Evolutionary conservation across 2,329 filamentous ascomycete genomes (phyloP).

Genomic region (Cladosporium oxysporum): DNA sequence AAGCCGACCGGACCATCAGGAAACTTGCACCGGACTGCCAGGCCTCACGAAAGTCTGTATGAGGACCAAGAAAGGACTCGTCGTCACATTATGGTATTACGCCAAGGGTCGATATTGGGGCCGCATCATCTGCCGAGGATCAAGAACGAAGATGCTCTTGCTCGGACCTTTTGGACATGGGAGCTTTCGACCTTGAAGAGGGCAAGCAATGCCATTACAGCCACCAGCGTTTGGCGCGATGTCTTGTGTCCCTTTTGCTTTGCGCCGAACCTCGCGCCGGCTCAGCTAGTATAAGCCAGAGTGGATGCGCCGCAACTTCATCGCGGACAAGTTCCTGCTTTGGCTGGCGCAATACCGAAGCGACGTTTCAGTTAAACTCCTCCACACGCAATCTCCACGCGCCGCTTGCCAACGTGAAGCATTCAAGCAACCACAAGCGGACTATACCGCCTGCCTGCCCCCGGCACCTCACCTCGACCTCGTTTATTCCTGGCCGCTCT

Average conservation of each 20-base stretch:
- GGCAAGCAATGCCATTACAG: not conserved
- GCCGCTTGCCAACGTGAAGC: not conserved
- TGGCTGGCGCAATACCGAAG: constrained; percentile 2
- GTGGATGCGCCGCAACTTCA: not conserved
- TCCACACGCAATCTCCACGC: constrained; percentile 1
- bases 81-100: not conserved
- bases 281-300: not conserved
- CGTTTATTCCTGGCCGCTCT: not conserved
- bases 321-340: not conserved
- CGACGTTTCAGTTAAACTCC: not conserved
- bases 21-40: not conserved
- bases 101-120: not conserved
- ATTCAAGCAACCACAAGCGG: not conserved
- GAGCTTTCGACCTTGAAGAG: not conserved
- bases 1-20: not conserved
- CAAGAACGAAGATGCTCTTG: not conserved
- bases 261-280: not conserved
- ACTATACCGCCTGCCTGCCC: not conserved
- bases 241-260: not conserved
- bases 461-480: not conserved
- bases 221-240: not conserved
- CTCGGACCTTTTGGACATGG: not conserved
- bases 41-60: not conserved
- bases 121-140: not conserved
- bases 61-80: not conserved